Evolutionary conservation across 2,329 filamentous ascomycete species (phyloP), one percentile per base, ranked within the genome.

Genomic region (Peltaster fructicola): DNA sequence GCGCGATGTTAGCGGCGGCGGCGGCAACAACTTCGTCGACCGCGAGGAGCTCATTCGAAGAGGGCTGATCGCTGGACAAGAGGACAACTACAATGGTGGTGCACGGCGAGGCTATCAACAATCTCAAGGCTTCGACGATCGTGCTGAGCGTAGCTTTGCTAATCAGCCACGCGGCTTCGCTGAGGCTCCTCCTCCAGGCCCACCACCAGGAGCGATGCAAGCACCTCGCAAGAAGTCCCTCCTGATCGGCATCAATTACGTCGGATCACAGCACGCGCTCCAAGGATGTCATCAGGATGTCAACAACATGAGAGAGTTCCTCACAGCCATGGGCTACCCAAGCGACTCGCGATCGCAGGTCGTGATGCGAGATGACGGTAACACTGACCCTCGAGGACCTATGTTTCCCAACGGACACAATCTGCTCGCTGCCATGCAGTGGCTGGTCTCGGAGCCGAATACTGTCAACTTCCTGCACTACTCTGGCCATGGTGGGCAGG

Each of bases 401-500:
- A 49, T 48, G 30, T 52, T 29, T 19, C 43, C 44, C 3, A 41
- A 37, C 10, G 42, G 42, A 6, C 38, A 43, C 26, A 48, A 48
- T 32, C 41, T 48, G 27, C 30, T 62, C 18, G 57, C 58, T 3
- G 65, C 65, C 3, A 65, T 70, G 45, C 51, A 62, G 27, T 70
- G 66, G 65, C 54, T 71, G 2, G 57, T 68, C 21, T 54, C 48
- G 14, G 55, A 62, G 26, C 59, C 64, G 0, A 57, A 58, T 7
- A 61, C 61, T 27, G 55, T 50, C 6, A 45, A 62, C 10, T 69
- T 67, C 50, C 42, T 70, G 24, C 65, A 66, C 33, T 71, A 70
- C 35, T 65, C 60, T 0, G 66, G 66, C 1, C 66, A 71, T 32
- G 66, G 66, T 26, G 59, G 64, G 20, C 63, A 66, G 41, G 55